Evolutionary conservation across 257 asterid species (phyloP).

Genomic region (Agastache rugosa): DNA sequence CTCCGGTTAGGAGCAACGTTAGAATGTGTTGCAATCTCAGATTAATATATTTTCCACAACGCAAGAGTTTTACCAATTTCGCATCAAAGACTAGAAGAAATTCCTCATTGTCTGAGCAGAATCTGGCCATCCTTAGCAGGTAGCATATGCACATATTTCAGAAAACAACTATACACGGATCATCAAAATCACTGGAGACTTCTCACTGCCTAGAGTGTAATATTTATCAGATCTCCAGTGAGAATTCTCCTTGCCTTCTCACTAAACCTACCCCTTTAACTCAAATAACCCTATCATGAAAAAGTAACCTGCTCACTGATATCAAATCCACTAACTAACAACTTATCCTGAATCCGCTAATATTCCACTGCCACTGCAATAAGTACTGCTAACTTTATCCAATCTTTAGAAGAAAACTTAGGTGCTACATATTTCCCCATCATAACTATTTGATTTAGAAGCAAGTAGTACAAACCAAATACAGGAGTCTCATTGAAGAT

Average conservation of each 20-base stretch:
- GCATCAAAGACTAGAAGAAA: not conserved
- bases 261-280: conserved; percentile 3
- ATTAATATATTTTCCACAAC: not conserved
- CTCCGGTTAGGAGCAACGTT: not conserved
- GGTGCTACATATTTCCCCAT: not conserved
- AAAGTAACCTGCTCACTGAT: not conserved
- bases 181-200: not conserved
- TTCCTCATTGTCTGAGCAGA: not conserved
- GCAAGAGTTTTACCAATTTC: not conserved
- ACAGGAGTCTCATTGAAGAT: not conserved
- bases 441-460: not conserved
- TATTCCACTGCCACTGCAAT: not conserved
- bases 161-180: not conserved
- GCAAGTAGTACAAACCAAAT: not conserved
- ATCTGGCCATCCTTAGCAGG: not conserved
- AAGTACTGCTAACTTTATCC: not conserved
- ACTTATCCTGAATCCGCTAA: not conserved
- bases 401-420: not conserved
- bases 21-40: not conserved
- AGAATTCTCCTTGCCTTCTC: not conserved
- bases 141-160: conserved; percentile 1
- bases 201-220: not conserved
- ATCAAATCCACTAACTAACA: not conserved
- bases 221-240: not conserved
- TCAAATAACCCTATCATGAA: not conserved